phyloP scores from a whole-genome alignment of 768 basidiomycete species.

The Boletus pseudopeckii region DNA sequence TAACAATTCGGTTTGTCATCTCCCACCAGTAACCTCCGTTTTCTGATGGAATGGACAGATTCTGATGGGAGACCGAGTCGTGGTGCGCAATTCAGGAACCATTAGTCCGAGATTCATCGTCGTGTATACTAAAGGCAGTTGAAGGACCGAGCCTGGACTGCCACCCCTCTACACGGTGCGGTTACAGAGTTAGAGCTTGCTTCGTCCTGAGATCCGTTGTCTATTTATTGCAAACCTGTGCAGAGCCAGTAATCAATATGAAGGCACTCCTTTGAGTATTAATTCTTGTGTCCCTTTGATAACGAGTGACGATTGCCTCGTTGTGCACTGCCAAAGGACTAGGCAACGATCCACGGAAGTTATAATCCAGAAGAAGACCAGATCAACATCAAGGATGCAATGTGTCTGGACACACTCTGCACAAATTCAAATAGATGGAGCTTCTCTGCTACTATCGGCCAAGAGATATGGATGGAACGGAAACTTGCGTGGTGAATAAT shows the following conservation, averaged over 20 bases:
- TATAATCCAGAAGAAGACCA: constrained; percentile 5
- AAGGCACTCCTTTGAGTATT: constrained; percentile 20
- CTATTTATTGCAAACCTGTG: constrained; percentile 25
- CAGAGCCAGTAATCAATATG: constrained; percentile 14
- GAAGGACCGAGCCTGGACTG: constrained; percentile 18
- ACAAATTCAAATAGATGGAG: constrained; percentile 29
- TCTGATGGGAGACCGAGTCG: constrained; percentile 48
- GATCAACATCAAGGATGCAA: constrained; percentile 28
- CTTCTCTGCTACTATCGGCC: constrained; percentile 19
- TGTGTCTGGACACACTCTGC: constrained; percentile 16
- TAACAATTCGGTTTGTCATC: constrained; percentile 26
- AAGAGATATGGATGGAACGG: constrained; percentile 16
- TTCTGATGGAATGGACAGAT: constrained; percentile 37
- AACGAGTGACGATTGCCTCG: constrained; percentile 21
- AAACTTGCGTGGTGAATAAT: constrained; percentile 3
- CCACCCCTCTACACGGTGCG: constrained; percentile 16
- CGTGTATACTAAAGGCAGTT: constrained; percentile 48
- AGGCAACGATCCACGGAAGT: constrained; percentile 19
- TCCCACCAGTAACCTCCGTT: constrained; percentile 15
- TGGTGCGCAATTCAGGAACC: constrained; percentile 51
- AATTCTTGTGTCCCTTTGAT: constrained; percentile 12
- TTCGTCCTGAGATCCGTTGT: constrained; percentile 17
- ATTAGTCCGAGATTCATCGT: constrained; percentile 57
- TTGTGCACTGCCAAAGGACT: constrained; percentile 22
- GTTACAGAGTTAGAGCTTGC: constrained; percentile 22